These are phyloP conservation scores for Coemansia sp. DNA, from an alignment of 192 early-diverging fungal species.

Conservation along the genomic window DNA sequence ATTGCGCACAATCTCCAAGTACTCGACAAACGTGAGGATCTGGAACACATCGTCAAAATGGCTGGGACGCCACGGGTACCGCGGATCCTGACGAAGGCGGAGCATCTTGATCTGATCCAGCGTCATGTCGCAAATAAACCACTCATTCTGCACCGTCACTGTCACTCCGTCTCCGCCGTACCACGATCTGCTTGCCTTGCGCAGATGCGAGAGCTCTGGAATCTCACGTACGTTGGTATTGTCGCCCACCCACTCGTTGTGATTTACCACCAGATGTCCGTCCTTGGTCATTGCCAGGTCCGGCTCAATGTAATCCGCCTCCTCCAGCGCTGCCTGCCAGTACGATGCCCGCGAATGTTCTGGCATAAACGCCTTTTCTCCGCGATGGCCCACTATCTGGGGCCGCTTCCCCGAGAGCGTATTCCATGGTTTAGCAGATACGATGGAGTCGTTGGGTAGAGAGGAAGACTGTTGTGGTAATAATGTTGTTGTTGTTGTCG, in stretches of 20 bases:
- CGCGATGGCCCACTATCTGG: conserved; percentile 48
- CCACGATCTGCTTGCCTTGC: conserved; percentile 38
- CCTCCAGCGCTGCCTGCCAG: conserved; percentile 54
- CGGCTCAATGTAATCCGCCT: conserved; percentile 52
- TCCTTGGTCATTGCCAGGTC: conserved; percentile 50
- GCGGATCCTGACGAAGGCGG: conserved; percentile 29
- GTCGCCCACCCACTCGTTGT: conserved; percentile 53
- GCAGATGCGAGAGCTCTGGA: conserved; percentile 25
- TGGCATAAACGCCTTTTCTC: conserved; percentile 56
- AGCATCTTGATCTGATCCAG: conserved; percentile 34
- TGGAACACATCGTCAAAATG: conserved; percentile 46
- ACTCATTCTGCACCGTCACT: conserved; percentile 29
- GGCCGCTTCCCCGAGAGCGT: conserved; percentile 35
- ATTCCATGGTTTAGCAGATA: conserved; percentile 17
- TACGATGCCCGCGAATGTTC: conserved; percentile 50
- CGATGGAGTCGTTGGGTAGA: neutral
- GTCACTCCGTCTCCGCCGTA: conserved; percentile 5
- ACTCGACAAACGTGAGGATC: conserved; percentile 52
- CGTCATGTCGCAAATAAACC: conserved; percentile 53
- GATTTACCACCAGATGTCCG: conserved; percentile 52
- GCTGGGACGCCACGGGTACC: conserved; percentile 36
- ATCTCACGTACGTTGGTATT: conserved; percentile 38
- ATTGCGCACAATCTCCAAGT: conserved; percentile 42
- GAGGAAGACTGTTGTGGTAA: too few species aligned
- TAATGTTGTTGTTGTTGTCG: neutral